Conservation (phyloP, 2,329 filamentous ascomycete genomes). For the Penicillium sp. region DNA sequence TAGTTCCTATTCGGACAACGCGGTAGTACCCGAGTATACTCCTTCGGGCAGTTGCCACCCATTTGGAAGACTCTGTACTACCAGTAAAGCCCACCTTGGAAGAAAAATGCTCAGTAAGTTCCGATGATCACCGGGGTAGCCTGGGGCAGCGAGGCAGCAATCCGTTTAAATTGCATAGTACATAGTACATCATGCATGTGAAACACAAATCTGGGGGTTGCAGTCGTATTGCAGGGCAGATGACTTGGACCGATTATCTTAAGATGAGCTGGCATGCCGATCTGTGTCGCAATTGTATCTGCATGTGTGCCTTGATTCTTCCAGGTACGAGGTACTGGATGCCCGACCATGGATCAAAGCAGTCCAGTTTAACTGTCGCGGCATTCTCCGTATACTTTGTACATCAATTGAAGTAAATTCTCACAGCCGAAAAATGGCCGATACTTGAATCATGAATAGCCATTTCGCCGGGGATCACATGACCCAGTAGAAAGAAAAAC, state of each 20-base stretch:
- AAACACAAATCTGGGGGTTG: neutral
- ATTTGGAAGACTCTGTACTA: neutral
- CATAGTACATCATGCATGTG: conserved; percentile 1
- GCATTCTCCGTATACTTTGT: neutral
- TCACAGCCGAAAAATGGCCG: neutral
- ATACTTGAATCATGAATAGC: neutral
- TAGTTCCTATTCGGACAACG: neutral
- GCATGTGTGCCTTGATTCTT: neutral
- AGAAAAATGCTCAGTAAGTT: neutral
- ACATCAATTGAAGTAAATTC: neutral
- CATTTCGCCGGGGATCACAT: neutral
- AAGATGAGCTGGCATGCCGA: conserved; percentile 2
- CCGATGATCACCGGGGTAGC: neutral
- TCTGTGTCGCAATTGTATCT: neutral
- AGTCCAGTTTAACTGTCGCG: neutral
- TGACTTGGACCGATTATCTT: neutral
- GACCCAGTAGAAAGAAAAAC: neutral
- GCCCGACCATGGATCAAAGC: neutral
- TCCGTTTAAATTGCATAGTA: neutral
- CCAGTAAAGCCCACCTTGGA: neutral
- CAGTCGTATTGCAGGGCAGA: neutral
- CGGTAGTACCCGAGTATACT: neutral
- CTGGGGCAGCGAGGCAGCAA: neutral
- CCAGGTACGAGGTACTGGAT: neutral
- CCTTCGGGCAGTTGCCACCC: neutral